Evolutionary conservation across 2,329 filamentous ascomycete species (phyloP).

Genomic region (Didymella arachidicola): DNA sequence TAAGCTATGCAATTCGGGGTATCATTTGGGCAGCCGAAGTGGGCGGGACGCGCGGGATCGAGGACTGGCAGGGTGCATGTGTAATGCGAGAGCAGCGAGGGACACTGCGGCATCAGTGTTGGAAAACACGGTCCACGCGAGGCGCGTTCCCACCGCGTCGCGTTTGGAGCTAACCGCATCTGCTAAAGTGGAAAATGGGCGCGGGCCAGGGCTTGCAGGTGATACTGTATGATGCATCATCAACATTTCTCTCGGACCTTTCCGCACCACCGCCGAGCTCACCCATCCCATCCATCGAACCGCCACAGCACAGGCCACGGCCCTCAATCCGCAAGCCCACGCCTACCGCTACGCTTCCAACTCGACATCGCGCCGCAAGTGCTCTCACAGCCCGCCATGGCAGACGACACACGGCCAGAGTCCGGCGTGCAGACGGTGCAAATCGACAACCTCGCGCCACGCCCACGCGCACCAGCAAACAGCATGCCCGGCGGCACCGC

Average conservation of each 20-base stretch:
- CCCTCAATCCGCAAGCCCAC: background rate
- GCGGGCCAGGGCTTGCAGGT: constrained; percentile 3
- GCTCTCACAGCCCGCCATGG: constrained; percentile 46
- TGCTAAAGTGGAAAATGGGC: constrained; percentile 34
- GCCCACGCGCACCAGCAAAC: constrained; percentile 43
- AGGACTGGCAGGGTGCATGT: constrained; percentile 23
- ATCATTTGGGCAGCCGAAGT: constrained; percentile 40
- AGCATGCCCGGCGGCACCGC: constrained; percentile 63
- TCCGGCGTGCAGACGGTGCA: constrained; percentile 28
- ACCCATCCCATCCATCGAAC: background rate
- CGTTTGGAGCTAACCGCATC: constrained; percentile 25
- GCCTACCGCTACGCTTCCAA: background rate
- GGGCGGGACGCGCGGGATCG: constrained; percentile 28
- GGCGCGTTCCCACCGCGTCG: constrained; percentile 21
- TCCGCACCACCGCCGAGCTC: constrained; percentile 25
- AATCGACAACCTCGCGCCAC: constrained; percentile 18
- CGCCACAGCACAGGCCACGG: background rate
- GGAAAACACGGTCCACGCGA: constrained; percentile 32
- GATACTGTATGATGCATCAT: constrained; percentile 31
- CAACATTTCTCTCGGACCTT: constrained; percentile 36
- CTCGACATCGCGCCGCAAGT: constrained; percentile 22
- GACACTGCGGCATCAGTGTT: constrained; percentile 27
- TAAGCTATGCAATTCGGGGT: constrained; percentile 36
- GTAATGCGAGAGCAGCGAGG: constrained; percentile 20
- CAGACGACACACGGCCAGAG: constrained; percentile 55